A percentile compares a stretch with the other conserved stretches of the same genome.
Evolutionary conservation across 805 yeast genomes (phyloP).

Genomic region (Candida methanosorbosa): DNA sequence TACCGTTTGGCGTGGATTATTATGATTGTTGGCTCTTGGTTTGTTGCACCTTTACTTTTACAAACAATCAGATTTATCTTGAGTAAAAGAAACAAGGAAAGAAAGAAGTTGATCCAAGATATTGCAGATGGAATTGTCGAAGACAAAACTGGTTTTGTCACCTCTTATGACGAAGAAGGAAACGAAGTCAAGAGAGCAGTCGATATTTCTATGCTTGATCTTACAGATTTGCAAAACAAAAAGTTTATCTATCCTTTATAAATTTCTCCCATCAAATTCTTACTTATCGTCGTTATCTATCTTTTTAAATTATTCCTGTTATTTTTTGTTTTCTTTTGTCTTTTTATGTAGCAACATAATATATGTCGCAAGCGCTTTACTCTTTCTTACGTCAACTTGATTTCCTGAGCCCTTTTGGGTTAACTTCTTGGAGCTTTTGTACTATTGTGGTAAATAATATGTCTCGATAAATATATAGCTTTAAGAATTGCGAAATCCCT

Average conservation of each 20-base stretch:
- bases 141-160: neutral
- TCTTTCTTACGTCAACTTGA: no score
- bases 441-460: no score
- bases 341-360: no score
- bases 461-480: no score
- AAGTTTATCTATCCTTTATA: constrained; percentile 42
- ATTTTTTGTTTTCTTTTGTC: no score
- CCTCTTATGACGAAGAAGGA: constrained; percentile 8
- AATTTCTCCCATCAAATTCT: no score
- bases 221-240: constrained; percentile 46
- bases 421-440: no score
- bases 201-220: constrained; percentile 36
- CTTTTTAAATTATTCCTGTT: no score
- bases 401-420: no score
- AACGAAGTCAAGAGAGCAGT: constrained; percentile 23
- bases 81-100: constrained; percentile 32
- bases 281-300: no score
- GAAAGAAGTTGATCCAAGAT: constrained; percentile 19
- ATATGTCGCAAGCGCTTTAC: no score
- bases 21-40: constrained; percentile 43
- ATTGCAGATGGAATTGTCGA: neutral
- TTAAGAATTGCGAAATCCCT: no score
- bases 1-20: constrained; percentile 44
- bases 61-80: constrained; percentile 36
- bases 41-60: constrained; percentile 34